Base-by-base conservation (phyloP, 257 asterid genomes). In the Dorcoceras hygrometricum region DNA sequence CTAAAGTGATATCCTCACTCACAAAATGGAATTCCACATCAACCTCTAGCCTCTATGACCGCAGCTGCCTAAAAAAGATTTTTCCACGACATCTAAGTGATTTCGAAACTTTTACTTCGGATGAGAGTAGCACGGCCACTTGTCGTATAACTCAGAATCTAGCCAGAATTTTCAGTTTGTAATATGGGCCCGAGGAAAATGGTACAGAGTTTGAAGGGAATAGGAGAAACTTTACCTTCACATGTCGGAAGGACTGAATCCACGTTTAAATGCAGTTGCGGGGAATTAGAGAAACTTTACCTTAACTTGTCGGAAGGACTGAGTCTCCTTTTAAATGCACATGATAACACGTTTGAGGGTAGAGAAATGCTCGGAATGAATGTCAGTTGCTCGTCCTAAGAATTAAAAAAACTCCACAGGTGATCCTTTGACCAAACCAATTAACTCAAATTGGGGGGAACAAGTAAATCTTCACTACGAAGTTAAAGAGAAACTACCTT, bases 221-320 rank as follows among this genome's bases (percentile, higher is more conserved):
- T 43, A 65, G 53, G 79, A 20, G 70, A 27, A 56, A 28, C 25
- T 57, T 67, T 72, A 89, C 98, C 98, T 92, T 85, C 83, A 76
- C 86, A 89, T 92, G 82, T 89, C 97, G 14, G 87, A 79, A 55
- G 95, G 95, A 73, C 86, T 80, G 75, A 89, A 83, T 71, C 84
- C 81, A 65, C 98, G 85, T 81, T 92, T 92, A 73, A 92, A 90
- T 66, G 95, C 87, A 74, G n/a, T n/a, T n/a, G n/a, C n/a, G 65
- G 24, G 55, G 59, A 56, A 60, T 43, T 65, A 57, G 79, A 20
- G 70, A 27, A 56, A 28, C 25, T 57, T 67, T 72, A 89, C 98
- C 98, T 92, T 85, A 84, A 76, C 86, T 92, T 92, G 82, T 89
- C 97, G 14, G 87, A 79, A 55, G 95, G 95, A 73, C 86, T 80